These are phyloP conservation scores for Cladobotryum protrusum DNA, from an alignment of 2,329 filamentous ascomycete genomes.

Conservation along the genomic window DNA sequence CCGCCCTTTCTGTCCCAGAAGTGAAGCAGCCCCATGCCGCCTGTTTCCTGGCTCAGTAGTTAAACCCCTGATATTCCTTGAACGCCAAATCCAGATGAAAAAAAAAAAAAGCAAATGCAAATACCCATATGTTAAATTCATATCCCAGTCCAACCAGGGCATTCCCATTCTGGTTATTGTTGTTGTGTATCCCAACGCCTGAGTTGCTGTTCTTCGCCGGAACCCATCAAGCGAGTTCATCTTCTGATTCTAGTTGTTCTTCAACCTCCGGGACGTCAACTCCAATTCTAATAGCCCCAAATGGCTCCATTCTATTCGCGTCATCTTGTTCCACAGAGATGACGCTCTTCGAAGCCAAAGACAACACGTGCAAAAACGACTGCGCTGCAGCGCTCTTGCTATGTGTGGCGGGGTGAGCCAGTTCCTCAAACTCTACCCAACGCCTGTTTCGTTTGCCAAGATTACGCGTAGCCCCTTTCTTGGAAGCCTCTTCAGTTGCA, in stretches of 20 bases:
- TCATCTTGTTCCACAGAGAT: conserved; percentile 57
- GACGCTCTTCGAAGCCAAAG: conserved; percentile 59
- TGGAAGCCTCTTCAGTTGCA: conserved; percentile 30
- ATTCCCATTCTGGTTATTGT: too few relatives aligned
- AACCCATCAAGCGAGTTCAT: conserved; percentile 9
- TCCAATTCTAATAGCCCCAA: conserved; percentile 43
- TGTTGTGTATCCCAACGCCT: too few relatives aligned
- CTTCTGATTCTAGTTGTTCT: conserved; percentile 3
- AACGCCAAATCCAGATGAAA: not conserved
- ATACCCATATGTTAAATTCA: not conserved
- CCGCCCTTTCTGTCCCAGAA: not conserved
- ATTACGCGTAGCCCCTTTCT: conserved; percentile 26
- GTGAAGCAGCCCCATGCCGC: too few relatives aligned
- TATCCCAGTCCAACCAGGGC: too few relatives aligned
- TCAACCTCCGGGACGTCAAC: conserved; percentile 20
- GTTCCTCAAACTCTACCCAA: conserved; percentile 60
- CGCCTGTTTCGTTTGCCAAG: conserved; percentile 26
- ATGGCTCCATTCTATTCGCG: conserved; percentile 29
- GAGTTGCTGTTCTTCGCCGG: not conserved
- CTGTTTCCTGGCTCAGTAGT: too few relatives aligned
- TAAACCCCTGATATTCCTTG: not conserved
- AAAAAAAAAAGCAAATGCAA: not conserved
- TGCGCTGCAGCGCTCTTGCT: conserved; percentile 63
- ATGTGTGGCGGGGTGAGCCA: conserved; percentile 53
- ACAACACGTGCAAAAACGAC: conserved; percentile 68